Conservation (phyloP, 805 yeast species). For the Saccharomyces paradoxus region DNA sequence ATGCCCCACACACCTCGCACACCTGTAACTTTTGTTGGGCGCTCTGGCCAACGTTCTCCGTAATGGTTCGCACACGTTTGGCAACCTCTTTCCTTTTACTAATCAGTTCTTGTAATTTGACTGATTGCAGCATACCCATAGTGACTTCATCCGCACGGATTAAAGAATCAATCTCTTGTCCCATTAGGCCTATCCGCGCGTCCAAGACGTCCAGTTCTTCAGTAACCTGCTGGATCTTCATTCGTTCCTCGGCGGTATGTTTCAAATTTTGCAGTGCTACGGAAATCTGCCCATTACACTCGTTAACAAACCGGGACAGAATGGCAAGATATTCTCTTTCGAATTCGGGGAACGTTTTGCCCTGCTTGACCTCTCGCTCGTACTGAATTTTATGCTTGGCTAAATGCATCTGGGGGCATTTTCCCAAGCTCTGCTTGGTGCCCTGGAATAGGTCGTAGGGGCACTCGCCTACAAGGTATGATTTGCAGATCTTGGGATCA, state of each 20-base stretch:
- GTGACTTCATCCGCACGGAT: constrained; percentile 41
- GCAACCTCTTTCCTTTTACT: constrained; percentile 46
- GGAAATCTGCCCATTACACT: constrained; percentile 57
- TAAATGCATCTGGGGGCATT: constrained; percentile 66
- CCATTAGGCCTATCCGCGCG: constrained; percentile 53
- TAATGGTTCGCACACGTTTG: constrained; percentile 47
- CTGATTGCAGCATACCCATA: constrained; percentile 44
- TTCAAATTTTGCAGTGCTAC: constrained; percentile 52
- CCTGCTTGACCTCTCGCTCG: constrained; percentile 38
- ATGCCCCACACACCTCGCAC: constrained; percentile 86
- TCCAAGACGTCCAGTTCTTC: constrained; percentile 55
- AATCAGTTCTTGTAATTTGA: constrained; percentile 37
- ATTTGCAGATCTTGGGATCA: constrained; percentile 63
- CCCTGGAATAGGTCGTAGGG: constrained; percentile 77
- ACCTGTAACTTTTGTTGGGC: constrained; percentile 88
- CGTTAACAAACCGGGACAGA: constrained; percentile 50
- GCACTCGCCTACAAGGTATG: constrained; percentile 77
- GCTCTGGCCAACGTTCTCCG: constrained; percentile 72
- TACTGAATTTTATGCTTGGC: constrained; percentile 69
- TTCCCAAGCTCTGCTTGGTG: constrained; percentile 76
- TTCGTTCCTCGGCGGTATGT: constrained; percentile 67
- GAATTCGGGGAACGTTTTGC: constrained; percentile 38
- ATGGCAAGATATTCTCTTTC: constrained; percentile 39
- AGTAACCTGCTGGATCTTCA: constrained; percentile 45
- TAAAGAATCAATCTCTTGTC: constrained; percentile 55